Conservation (phyloP, 805 yeast species). For the Limtongia smithiae region DNA sequence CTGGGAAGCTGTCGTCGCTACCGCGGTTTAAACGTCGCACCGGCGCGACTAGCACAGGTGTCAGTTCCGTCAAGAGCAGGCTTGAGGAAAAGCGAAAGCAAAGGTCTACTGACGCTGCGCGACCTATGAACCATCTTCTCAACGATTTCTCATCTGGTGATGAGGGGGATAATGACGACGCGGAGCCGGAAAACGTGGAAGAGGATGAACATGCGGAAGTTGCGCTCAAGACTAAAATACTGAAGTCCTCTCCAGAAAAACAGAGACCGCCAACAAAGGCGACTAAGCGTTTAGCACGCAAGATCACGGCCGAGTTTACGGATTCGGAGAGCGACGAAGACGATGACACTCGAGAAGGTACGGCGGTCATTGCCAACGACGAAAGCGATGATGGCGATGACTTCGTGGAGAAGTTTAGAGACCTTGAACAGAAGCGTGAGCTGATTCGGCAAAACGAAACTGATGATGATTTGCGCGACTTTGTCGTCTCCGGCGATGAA, state of each 20-base stretch:
- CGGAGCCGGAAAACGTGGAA: neutral
- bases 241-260: neutral
- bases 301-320: neutral
- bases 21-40: conserved; percentile 33
- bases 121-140: conserved; percentile 36
- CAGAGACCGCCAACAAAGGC: neutral
- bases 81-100: conserved; percentile 7
- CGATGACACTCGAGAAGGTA: neutral
- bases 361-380: neutral
- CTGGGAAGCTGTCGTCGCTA: conserved; percentile 28
- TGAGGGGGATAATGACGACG: conserved; percentile 16
- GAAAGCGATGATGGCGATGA: neutral
- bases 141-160: conserved; percentile 33
- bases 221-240: neutral
- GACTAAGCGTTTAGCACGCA: neutral
- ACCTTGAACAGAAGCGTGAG: neutral
- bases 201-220: neutral
- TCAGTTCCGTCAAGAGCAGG: conserved; percentile 3
- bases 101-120: conserved; percentile 9
- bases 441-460: neutral
- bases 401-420: conserved; percentile 1
- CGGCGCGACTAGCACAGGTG: neutral
- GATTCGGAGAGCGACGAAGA: neutral
- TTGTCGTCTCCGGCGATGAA: conserved; percentile 6
- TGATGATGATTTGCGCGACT: conserved; percentile 7